A percentile compares a stretch with the other conserved stretches of the same genome.
These are phyloP conservation scores for Exophiala sideris DNA, from an alignment of 2,329 filamentous ascomycete genomes.

Conservation along the genomic window DNA sequence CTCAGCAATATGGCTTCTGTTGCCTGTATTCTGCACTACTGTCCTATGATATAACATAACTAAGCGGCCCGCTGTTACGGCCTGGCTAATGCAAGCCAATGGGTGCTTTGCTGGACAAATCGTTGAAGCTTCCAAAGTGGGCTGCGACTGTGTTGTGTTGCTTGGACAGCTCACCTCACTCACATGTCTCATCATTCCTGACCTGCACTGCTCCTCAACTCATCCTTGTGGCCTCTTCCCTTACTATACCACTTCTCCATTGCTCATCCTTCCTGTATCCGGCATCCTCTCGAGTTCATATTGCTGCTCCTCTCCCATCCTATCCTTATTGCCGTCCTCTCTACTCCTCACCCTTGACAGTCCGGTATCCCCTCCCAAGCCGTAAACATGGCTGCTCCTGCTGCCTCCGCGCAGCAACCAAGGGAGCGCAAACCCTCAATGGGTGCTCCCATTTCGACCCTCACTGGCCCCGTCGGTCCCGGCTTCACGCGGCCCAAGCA, in stretches of 20 bases:
- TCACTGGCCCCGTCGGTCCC: conserved; percentile 81
- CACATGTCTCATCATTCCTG: not conserved
- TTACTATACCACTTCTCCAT: conserved; percentile 4
- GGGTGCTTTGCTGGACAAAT: too few species aligned
- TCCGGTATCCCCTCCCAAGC: not conserved
- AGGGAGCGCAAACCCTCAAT: conserved; percentile 79
- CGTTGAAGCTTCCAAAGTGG: not conserved
- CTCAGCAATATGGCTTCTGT: not conserved
- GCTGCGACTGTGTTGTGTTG: too few species aligned
- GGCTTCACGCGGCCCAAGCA: conserved; percentile 90
- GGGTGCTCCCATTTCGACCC: conserved; percentile 78
- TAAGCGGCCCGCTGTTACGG: not conserved
- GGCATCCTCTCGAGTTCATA: conserved; percentile 18
- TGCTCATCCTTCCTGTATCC: conserved; percentile 17
- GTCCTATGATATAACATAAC: not conserved
- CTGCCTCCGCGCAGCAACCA: conserved; percentile 34
- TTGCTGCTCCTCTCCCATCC: conserved; percentile 19
- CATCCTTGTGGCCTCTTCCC: too few species aligned
- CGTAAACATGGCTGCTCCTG: conserved; percentile 18
- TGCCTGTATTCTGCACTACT: conserved; percentile 3
- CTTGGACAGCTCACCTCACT: not conserved
- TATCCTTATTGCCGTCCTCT: conserved; percentile 8
- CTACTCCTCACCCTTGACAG: not conserved
- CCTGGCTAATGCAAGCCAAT: not conserved
- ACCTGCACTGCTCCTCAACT: not conserved